Conservation (phyloP, 2,329 filamentous ascomycete species). For the Arthrobotrys musiformis region DNA sequence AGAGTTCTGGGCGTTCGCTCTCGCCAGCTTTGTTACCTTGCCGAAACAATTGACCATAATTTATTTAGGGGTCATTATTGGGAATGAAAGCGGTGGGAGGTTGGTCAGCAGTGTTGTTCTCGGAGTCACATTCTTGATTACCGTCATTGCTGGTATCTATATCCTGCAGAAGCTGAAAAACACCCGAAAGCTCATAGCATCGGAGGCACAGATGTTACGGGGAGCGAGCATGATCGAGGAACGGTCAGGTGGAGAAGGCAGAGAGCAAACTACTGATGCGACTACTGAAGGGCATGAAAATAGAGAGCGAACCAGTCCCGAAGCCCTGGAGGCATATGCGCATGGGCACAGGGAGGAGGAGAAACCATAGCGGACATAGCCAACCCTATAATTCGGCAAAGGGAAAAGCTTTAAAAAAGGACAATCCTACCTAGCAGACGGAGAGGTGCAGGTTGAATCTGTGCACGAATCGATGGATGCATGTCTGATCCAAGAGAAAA, state of each 20-base stretch:
- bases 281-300: not conserved
- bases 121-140: conserved; percentile 61
- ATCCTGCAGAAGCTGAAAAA: conserved; percentile 63
- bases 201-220: no score
- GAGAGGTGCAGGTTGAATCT: no score
- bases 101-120: conserved; percentile 60
- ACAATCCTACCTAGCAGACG: no score
- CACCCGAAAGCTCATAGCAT: conserved; percentile 61
- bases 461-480: no score
- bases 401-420: no score
- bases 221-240: no score
- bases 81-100: conserved; percentile 57
- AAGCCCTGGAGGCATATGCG: no score
- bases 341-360: no score
- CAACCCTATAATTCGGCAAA: no score
- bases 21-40: conserved; percentile 64
- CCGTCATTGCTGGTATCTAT: conserved; percentile 62
- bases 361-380: no score
- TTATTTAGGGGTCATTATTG: conserved; percentile 63
- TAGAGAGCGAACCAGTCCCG: no score
- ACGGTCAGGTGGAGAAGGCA: not conserved
- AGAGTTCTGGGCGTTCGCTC: conserved; percentile 63
- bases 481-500: no score
- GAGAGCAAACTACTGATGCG: not conserved
- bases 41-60: conserved; percentile 65